Conservation (phyloP, 129 eudicot species). For the Gnaphalium uliginosum region DNA sequence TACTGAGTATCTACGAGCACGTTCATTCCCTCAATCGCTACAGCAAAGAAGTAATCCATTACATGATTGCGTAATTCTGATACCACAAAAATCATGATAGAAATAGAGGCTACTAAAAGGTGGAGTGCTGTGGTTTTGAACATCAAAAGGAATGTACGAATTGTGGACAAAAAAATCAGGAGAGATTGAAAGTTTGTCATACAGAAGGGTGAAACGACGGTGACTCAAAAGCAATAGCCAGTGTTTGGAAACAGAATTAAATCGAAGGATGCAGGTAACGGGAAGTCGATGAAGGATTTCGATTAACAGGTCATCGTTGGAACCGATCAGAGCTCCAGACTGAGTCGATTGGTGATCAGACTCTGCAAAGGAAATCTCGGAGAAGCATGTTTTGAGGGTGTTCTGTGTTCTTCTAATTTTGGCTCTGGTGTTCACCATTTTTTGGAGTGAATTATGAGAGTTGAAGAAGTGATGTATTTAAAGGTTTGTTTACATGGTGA, state of each 20-base stretch:
- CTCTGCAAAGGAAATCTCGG: neutral
- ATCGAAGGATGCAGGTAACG: neutral
- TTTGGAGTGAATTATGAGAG: neutral
- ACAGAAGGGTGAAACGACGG: neutral
- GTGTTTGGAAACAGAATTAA: conserved; percentile 5
- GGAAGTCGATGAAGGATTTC: conserved; percentile 2
- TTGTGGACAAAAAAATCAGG: neutral
- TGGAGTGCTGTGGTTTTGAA: neutral
- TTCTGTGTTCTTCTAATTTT: neutral
- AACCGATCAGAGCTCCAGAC: conserved; percentile 1
- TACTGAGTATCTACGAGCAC: conserved; percentile 9
- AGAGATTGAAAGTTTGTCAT: neutral
- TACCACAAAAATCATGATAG: neutral
- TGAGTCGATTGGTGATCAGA: neutral
- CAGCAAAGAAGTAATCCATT: conserved; percentile 16
- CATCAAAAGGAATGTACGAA: neutral
- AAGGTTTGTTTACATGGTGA: no score
- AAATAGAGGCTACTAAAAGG: neutral
- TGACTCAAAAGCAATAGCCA: neutral
- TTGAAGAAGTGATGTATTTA: no score
- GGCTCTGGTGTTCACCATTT: conserved; percentile 9
- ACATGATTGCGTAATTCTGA: conserved; percentile 6
- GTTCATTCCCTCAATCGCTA: conserved; percentile 7
- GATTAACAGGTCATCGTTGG: neutral
- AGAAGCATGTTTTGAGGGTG: neutral